A percentile compares a stretch with the other conserved stretches of the same genome.
phyloP scores from a whole-genome alignment of 148 eudicot genomes.

The Pharnaceum exiguum region DNA sequence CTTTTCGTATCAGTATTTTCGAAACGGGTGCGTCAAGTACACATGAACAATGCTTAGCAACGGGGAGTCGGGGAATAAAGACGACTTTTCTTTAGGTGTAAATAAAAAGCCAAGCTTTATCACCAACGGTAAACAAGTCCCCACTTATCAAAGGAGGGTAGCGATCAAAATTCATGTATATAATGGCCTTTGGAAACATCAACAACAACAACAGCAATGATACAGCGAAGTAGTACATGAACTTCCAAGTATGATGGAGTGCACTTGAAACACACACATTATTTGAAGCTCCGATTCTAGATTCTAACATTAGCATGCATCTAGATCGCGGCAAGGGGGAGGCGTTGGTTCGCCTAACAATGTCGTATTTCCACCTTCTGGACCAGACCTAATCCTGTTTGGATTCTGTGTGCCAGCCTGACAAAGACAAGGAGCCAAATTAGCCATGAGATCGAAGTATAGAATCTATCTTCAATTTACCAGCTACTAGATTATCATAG shows the following conservation, averaged over 20 bases:
- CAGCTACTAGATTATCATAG: background rate
- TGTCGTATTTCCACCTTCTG: slow-evolving; percentile 83
- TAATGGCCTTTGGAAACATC: no score
- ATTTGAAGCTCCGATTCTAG: slow-evolving; percentile 23
- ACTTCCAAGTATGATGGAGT: slow-evolving; percentile 12
- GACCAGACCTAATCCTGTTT: slow-evolving; percentile 49
- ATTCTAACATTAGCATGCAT: slow-evolving; percentile 57
- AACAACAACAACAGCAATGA: background rate
- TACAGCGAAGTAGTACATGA: slow-evolving; percentile 20
- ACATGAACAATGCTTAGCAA: no score
- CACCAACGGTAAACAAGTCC: no score
- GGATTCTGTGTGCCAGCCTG: slow-evolving; percentile 91
- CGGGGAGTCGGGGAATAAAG: no score
- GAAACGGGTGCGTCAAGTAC: no score
- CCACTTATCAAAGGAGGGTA: no score
- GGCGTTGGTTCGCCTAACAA: slow-evolving; percentile 82
- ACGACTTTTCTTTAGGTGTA: no score
- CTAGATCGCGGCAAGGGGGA: slow-evolving; percentile 90
- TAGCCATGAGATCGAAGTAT: background rate
- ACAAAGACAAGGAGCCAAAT: slow-evolving; percentile 3
- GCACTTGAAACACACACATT: slow-evolving; percentile 23
- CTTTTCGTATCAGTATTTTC: no score
- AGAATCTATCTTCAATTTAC: background rate
- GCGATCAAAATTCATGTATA: no score
- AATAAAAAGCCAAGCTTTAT: no score